Base-by-base conservation (phyloP, 495 filamentous ascomycete genomes). In the Sphaerosporella brunnea region DNA sequence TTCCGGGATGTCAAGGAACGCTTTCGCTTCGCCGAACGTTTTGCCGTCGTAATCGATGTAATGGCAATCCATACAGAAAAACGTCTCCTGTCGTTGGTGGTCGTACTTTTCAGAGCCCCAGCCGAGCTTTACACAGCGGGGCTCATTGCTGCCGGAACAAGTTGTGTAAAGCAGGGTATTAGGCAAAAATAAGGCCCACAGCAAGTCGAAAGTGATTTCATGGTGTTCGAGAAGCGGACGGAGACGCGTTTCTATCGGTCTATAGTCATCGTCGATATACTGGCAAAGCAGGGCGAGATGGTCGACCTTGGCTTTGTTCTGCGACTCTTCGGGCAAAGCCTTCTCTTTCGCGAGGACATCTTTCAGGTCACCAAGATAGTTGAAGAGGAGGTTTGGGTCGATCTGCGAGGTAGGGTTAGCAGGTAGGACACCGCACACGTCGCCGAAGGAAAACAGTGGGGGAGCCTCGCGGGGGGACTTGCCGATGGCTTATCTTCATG, bases 171-270 rank as follows among this genome's bases (percentile, higher is more conserved):
- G 80, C 30, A 93, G 73, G 11, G 84, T 83, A 55, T 92, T 88
- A 4, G 87, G 86, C 55, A 93, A 92, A 69, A 84, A 87, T 4
- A 95, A 64, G 2, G 87, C 84, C 87, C 87, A 93, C 3, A 92
- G 62, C 8, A 93, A 72, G 48, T 93, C 85, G 50, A 86, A 95
- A 3, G 85, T 92, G 60, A 95, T 93, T 45, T 79, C 79, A 23
- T 82, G 81, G 42, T 80, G 78, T 49, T 86, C 78, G 13, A 93
- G 69, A 55, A 93, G 70, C 0, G 86, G 84, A 53, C 85, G 82
- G 2, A 95, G 70, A 8, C 78, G 84, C 56, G 83, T 82, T 62
- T 87, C 87, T 9, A 66, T 76, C 24, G 83, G 72, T 7, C 74
- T 73, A 61, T 84, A 93, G 61, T 93, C 87, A 36, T 75, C 72